Base-by-base conservation (phyloP, 257 asterid species). In the Henckelia pumila region DNA sequence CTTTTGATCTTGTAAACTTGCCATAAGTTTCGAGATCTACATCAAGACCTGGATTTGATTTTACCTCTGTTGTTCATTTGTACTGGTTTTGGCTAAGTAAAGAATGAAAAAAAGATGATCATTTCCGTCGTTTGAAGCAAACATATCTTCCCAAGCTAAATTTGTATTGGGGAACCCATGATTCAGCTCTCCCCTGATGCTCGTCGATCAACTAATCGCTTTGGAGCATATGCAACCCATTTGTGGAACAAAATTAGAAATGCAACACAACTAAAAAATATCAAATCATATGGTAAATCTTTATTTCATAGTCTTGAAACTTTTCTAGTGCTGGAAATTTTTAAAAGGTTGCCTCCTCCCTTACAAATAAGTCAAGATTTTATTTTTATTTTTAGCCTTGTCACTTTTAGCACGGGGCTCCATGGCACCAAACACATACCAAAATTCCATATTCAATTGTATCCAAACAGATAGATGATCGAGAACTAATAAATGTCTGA, bases 171-270 rank as follows among this genome's bases (percentile, higher is more conserved):
- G 69, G 59, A 79, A 78, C 29, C 81, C 65, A 33, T 75, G 74
- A 14, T 63, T 73, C 26, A 75, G 50, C 58, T 77, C 82, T 22
- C 80, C 84, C 22, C 83, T 56, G 9, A 80, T 73, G 78, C 88
- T 83, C 75, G 73, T 28, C 17, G 88, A 76, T 29, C 79, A 82
- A 17, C 74, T 58, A 13, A 83, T 28, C 62, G 75, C 75, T 77
- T 78, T 83, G 0, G 86, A 83, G 28, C 66, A n/a, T 64, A 80
- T 74, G 84, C 88, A 83, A 49, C 88, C 88, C 88, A 83, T 82
- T 59, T 25, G 30, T 23, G 56, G 6, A 16, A 72, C 20, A 21
- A 16, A 35, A 59, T 13, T n/a, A 23, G 20, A 23, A 33, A 55
- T 10, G 3, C 30, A 37, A 20, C 50, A 52, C 2, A 37, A 35